phyloP scores from a whole-genome alignment of 1,284 basidiomycete genomes.

The Cryptococcus jaspeensis region DNA sequence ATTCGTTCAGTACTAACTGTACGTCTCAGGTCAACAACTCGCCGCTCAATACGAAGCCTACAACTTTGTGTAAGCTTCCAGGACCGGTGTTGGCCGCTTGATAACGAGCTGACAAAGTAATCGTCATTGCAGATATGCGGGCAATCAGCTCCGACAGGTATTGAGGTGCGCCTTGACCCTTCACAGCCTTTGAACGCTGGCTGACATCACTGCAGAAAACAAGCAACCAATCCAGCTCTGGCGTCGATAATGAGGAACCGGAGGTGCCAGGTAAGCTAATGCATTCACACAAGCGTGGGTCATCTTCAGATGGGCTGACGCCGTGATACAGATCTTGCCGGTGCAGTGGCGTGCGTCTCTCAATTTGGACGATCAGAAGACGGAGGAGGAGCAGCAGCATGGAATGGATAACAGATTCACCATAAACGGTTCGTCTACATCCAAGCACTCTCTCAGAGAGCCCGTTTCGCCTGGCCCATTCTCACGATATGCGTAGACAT shows the following conservation, averaged over 20 bases:
- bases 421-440: conserved; percentile 44
- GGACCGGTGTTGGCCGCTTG: no score
- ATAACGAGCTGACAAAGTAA: not conserved
- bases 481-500: conserved; percentile 43
- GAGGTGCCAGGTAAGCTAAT: conserved; percentile 43
- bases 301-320: not conserved
- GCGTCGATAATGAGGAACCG: conserved; percentile 53
- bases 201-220: conserved; percentile 41
- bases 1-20: not conserved
- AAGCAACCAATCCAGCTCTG: conserved; percentile 52
- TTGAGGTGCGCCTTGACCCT: conserved; percentile 50
- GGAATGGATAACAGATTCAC: conserved; percentile 55
- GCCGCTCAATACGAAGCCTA: conserved; percentile 55
- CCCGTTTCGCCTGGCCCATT: not conserved
- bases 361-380: conserved; percentile 51
- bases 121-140: conserved; percentile 48
- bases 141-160: conserved; percentile 54
- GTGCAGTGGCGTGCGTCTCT: conserved; percentile 59
- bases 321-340: conserved; percentile 53
- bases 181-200: no score
- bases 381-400: conserved; percentile 52
- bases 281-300: no score
- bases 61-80: conserved; percentile 49
- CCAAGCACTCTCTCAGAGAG: not conserved
- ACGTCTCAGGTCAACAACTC: conserved; percentile 45